These are phyloP conservation scores for Cercophora samala DNA, from an alignment of 495 filamentous ascomycete genomes.

Conservation along the genomic window DNA sequence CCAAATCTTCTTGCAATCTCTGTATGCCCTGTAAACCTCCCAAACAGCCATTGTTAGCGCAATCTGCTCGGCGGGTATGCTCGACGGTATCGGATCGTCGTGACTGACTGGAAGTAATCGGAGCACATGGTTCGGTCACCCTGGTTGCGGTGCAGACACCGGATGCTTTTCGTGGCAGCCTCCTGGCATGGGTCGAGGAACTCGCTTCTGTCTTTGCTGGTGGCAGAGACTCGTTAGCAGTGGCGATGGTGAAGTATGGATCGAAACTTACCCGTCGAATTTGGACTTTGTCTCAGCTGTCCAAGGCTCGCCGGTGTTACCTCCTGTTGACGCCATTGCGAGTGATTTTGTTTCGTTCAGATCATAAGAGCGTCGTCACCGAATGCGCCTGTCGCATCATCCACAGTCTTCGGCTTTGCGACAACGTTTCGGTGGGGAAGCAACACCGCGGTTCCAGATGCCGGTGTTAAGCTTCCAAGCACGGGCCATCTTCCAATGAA, in stretches of 20 bases:
- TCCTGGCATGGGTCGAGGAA: slow-evolving; percentile 95
- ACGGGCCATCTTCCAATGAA: slow-evolving; percentile 5
- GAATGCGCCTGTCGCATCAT: background rate
- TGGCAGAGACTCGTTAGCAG: background rate
- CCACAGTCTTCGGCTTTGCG: background rate
- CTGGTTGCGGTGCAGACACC: slow-evolving; percentile 81
- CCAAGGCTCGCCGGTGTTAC: slow-evolving; percentile 12
- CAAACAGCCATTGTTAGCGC: background rate
- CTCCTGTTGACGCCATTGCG: slow-evolving; percentile 16
- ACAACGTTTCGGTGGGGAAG: background rate
- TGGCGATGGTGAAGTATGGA: background rate
- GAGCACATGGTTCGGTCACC: slow-evolving; percentile 81
- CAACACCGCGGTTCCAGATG: background rate
- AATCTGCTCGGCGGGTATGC: background rate
- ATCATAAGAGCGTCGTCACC: slow-evolving; percentile 4
- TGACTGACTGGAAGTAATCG: slow-evolving; percentile 87
- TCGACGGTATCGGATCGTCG: background rate
- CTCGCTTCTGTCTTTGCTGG: slow-evolving; percentile 77
- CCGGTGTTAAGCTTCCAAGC: slow-evolving; percentile 5
- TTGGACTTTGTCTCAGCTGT: slow-evolving; percentile 17
- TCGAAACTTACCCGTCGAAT: slow-evolving; percentile 15
- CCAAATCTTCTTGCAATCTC: slow-evolving; percentile 93
- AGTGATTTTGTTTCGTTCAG: background rate
- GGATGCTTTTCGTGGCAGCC: slow-evolving; percentile 79
- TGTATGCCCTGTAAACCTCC: slow-evolving; percentile 66